phyloP scores from a whole-genome alignment of 2,329 filamentous ascomycete genomes.

The Penicillium sp. region DNA sequence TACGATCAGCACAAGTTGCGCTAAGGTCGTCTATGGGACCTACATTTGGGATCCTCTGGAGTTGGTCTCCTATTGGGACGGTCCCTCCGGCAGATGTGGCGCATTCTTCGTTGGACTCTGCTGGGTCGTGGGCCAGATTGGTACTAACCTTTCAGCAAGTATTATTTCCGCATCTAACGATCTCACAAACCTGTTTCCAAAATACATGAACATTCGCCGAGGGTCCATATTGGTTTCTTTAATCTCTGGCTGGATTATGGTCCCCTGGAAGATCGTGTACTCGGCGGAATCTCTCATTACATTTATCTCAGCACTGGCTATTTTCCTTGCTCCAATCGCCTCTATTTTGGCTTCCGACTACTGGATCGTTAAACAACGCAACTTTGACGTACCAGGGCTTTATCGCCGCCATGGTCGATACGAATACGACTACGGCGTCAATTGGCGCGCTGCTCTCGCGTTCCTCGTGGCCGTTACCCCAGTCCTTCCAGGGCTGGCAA shows the following conservation, averaged over 20 bases:
- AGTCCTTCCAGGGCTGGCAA: conserved; percentile 24
- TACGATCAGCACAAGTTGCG: conserved; percentile 42
- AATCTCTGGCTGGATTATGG: conserved; percentile 31
- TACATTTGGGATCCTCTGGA: conserved; percentile 27
- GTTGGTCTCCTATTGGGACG: conserved; percentile 25
- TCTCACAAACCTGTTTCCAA: conserved; percentile 50
- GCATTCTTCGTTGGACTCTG: conserved; percentile 26
- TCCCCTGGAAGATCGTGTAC: conserved; percentile 33
- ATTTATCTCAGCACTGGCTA: conserved; percentile 22
- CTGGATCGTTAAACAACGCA: conserved; percentile 36
- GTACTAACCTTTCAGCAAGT: conserved; percentile 53
- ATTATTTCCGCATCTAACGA: conserved; percentile 53
- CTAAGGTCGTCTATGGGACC: conserved; percentile 21
- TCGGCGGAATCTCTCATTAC: conserved; percentile 27
- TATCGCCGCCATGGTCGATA: conserved; percentile 43
- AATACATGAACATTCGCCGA: conserved; percentile 51
- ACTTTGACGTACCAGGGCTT: conserved; percentile 40
- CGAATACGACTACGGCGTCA: conserved; percentile 29
- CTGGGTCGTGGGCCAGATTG: conserved; percentile 44
- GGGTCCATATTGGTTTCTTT: conserved; percentile 45
- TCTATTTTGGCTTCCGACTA: conserved; percentile 42
- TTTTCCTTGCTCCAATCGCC: conserved; percentile 42
- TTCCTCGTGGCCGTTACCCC: conserved; percentile 33
- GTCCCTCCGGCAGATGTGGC: conserved; percentile 23
- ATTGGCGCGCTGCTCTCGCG: conserved; percentile 28